Evolutionary conservation across 441 rosid genomes (phyloP).

Genomic region (Rhodomyrtus psidioides): DNA sequence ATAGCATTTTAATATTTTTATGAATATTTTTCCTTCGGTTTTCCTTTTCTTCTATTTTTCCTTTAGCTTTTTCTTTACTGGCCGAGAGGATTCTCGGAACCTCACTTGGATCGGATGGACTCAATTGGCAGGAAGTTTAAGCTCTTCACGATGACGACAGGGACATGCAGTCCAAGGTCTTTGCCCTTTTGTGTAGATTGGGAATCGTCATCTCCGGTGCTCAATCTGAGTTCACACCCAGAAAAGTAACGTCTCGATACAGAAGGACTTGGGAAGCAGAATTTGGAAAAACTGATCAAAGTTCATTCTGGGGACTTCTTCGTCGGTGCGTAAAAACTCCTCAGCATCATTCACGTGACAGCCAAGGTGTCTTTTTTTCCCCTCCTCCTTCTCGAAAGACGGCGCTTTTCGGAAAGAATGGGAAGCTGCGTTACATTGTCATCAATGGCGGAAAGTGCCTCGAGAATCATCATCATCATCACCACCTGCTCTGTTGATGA

Average conservation of each 20-base stretch:
- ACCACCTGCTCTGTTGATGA: not conserved
- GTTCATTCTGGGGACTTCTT: not conserved
- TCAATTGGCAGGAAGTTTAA: not conserved
- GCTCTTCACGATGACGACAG: not conserved
- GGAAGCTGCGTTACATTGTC: not conserved
- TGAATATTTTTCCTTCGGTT: accelerated
- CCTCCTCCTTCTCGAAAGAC: not conserved
- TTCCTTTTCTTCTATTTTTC: no score
- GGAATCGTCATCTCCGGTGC: not conserved
- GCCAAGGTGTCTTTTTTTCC: not conserved
- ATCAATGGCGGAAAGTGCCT: not conserved
- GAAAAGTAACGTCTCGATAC: not conserved
- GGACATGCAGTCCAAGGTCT: not conserved
- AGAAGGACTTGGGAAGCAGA: not conserved
- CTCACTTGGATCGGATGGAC: no score
- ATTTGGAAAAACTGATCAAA: not conserved
- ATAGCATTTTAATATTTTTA: no score
- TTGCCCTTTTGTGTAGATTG: not conserved
- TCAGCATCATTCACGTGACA: not conserved
- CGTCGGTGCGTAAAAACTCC: not conserved
- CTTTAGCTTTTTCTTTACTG: no score
- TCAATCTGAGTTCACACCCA: not conserved
- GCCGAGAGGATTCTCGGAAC: no score
- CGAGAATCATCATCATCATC: not conserved
- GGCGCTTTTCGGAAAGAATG: not conserved